Evolutionary conservation across 768 basidiomycete genomes (phyloP).

Genomic region (Psilocybe cubensis): DNA sequence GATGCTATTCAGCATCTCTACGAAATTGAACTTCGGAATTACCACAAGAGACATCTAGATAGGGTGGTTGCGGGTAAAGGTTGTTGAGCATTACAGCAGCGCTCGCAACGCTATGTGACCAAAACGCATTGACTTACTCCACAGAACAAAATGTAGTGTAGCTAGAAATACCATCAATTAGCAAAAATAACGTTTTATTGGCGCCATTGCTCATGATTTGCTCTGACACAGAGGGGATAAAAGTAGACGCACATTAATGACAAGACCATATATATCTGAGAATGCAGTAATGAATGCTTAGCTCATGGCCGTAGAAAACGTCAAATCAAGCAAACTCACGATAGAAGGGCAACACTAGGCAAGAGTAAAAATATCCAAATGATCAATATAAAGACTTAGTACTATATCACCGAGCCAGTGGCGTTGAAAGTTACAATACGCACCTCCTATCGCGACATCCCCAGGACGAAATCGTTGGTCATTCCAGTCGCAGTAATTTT

Average conservation of each 20-base stretch:
- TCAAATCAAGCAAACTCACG: slow-evolving; percentile 41
- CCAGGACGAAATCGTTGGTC: slow-evolving; percentile 60
- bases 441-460: slow-evolving; percentile 64
- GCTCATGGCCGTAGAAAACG: neutral
- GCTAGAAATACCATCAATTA: slow-evolving; percentile 31
- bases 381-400: neutral
- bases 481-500: slow-evolving; percentile 45
- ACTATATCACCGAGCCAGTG: neutral
- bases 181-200: neutral
- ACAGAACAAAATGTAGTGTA: slow-evolving; percentile 59
- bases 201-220: neutral
- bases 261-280: slow-evolving; percentile 68
- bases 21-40: slow-evolving; percentile 64
- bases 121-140: slow-evolving; percentile 41
- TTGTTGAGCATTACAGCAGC: neutral
- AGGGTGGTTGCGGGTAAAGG: too few species aligned
- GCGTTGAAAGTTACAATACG: too few species aligned
- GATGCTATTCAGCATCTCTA: slow-evolving; percentile 64
- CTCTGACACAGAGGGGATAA: too few species aligned
- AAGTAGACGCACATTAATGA: slow-evolving; percentile 53
- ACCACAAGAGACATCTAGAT: slow-evolving; percentile 56
- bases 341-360: slow-evolving; percentile 60
- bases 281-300: neutral
- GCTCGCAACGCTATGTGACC: too few species aligned
- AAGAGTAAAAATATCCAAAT: neutral